Conservation (phyloP, 768 basidiomycete genomes). For the Agaricus bisporus region DNA sequence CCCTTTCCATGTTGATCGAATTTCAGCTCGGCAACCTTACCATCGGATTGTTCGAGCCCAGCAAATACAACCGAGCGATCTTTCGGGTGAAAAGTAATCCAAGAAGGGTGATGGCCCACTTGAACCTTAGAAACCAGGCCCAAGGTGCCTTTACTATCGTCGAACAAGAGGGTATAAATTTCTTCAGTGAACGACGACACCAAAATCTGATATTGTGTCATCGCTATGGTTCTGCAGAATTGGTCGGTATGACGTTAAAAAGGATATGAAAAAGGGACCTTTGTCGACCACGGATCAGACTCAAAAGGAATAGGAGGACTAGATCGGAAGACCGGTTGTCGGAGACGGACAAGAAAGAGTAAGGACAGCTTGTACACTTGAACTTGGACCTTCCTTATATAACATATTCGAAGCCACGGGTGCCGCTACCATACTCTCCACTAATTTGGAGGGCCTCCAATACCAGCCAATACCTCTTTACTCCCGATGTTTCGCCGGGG, state of each 20-base stretch:
- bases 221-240: neutral
- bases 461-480: neutral
- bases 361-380: neutral
- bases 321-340: too few relatives aligned
- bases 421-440: slow-evolving; percentile 3
- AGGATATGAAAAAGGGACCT: neutral
- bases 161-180: slow-evolving; percentile 60
- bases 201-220: slow-evolving; percentile 42
- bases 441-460: slow-evolving; percentile 1
- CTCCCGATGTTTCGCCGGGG: slow-evolving; percentile 8
- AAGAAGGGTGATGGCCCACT: slow-evolving; percentile 66
- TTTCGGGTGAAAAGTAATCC: slow-evolving; percentile 60
- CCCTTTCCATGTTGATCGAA: slow-evolving; percentile 50
- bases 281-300: neutral
- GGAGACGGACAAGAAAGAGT: slow-evolving; percentile 1
- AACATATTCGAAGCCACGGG: neutral
- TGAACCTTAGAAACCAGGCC: slow-evolving; percentile 35
- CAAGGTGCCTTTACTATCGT: slow-evolving; percentile 41
- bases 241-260: too few relatives aligned
- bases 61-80: slow-evolving; percentile 58
- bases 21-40: slow-evolving; percentile 54
- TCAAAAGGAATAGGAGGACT: neutral
- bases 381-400: slow-evolving; percentile 9
- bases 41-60: slow-evolving; percentile 62
- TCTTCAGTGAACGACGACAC: slow-evolving; percentile 62